A percentile compares a stretch with the other conserved stretches of the same genome.
phyloP scores from a whole-genome alignment of 1,284 basidiomycete genomes.

The Xerocomus nothofagi region DNA sequence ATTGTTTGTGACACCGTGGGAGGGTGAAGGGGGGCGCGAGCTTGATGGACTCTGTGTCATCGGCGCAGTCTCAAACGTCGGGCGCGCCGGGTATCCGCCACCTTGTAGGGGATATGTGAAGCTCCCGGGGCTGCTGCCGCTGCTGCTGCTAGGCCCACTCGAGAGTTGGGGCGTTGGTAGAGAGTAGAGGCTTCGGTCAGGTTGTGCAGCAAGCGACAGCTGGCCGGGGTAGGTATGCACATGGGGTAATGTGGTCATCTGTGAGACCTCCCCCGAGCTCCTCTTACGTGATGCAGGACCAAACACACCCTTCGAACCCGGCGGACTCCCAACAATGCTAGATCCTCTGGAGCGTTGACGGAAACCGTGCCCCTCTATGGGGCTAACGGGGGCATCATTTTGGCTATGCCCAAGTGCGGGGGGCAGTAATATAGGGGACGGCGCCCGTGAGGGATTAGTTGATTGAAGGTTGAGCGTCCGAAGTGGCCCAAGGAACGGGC shows the following conservation, averaged over 20 bases:
- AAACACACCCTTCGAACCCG: conserved; percentile 30
- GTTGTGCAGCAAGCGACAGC: conserved; percentile 29
- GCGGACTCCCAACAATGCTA: conserved; percentile 44
- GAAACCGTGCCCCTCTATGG: conserved; percentile 34
- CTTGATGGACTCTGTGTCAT: conserved; percentile 31
- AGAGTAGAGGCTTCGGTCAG: conserved; percentile 38
- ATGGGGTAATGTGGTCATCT: conserved; percentile 30
- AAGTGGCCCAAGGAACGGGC: conserved; percentile 83
- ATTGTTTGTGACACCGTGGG: conserved; percentile 15
- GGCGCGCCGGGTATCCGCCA: conserved; percentile 17
- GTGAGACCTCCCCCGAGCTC: conserved; percentile 34
- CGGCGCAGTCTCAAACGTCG: conserved; percentile 25
- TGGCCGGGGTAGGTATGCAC: conserved; percentile 37
- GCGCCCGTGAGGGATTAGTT: conserved; percentile 60
- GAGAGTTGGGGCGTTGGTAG: conserved; percentile 60
- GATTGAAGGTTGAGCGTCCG: conserved; percentile 73
- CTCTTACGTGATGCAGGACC: conserved; percentile 31
- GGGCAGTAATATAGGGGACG: conserved; percentile 64
- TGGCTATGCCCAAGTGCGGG: conserved; percentile 41
- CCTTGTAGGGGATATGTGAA: conserved; percentile 34
- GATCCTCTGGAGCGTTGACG: conserved; percentile 29
- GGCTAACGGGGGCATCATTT: conserved; percentile 31
- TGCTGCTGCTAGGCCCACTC: conserved; percentile 59
- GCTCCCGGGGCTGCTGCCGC: conserved; percentile 54
- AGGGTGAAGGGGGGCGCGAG: conserved; percentile 39